Percentiles rank a stretch among this genome's conserved stretches.
Evolutionary conservation across 202 grass and related monocot species (phyloP).

Genomic region (Setaria italica): DNA sequence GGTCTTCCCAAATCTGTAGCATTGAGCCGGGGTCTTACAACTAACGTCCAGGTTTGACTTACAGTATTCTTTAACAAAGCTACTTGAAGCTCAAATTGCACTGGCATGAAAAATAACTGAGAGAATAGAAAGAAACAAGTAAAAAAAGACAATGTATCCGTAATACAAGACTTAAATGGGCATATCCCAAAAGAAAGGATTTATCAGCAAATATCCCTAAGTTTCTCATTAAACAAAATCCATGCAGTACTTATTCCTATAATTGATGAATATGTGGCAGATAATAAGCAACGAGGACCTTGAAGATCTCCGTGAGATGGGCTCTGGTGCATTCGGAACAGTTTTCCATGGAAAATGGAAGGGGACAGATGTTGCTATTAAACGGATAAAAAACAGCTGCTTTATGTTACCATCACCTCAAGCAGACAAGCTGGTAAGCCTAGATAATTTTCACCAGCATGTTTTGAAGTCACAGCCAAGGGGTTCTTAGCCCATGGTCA

Average conservation of each 20-base stretch:
- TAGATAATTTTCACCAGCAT: constrained; percentile 18
- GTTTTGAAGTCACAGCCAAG: constrained; percentile 27
- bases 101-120: background rate
- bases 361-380: constrained; percentile 94
- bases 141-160: background rate
- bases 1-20: constrained; percentile 38
- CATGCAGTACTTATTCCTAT: background rate
- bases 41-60: constrained; percentile 67
- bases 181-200: background rate
- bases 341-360: constrained; percentile 96
- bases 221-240: background rate
- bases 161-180: background rate
- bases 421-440: constrained; percentile 73
- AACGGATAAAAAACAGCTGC: constrained; percentile 84
- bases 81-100: constrained; percentile 27
- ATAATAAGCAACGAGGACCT: constrained; percentile 91
- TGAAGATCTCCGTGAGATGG: constrained; percentile 86
- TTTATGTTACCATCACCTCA: constrained; percentile 66
- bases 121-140: constrained; percentile 11
- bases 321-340: constrained; percentile 86
- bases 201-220: constrained; percentile 4
- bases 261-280: constrained; percentile 46
- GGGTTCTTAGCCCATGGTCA: constrained; percentile 14
- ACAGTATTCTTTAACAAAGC: constrained; percentile 25
- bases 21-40: constrained; percentile 55